phyloP scores from a whole-genome alignment of 2,329 filamentous ascomycete genomes.

The Epichloe gansuensis region DNA sequence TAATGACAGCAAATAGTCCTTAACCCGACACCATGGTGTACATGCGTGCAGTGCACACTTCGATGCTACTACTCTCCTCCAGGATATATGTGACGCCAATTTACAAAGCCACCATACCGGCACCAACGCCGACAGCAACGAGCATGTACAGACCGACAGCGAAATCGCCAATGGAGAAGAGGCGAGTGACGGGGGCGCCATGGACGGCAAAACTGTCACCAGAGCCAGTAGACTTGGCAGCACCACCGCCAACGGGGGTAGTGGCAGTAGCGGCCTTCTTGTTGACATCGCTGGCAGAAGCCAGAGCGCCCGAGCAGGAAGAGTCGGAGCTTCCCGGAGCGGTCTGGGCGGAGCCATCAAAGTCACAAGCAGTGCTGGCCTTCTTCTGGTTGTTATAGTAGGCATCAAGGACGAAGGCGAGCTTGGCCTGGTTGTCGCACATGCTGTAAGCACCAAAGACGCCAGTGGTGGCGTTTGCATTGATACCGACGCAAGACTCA shows the following conservation, averaged over 20 bases:
- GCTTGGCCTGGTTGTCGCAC: slow-evolving; percentile 58
- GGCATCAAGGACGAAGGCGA: slow-evolving; percentile 60
- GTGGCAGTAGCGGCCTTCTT: slow-evolving; percentile 10
- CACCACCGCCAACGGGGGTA: slow-evolving; percentile 4
- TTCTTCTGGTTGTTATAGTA: slow-evolving; percentile 53
- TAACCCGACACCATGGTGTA: not conserved
- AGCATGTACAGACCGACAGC: slow-evolving; percentile 38
- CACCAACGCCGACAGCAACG: slow-evolving; percentile 40
- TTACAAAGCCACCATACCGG: slow-evolving; percentile 43
- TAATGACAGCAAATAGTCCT: not conserved
- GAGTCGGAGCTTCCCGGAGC: slow-evolving; percentile 35
- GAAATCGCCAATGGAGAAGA: slow-evolving; percentile 35
- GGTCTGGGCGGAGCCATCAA: slow-evolving; percentile 51
- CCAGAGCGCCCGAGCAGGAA: slow-evolving; percentile 46
- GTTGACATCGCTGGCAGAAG: slow-evolving; percentile 49
- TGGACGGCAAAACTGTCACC: slow-evolving; percentile 6
- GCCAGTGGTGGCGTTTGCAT: slow-evolving; percentile 52
- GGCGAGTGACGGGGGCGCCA: slow-evolving; percentile 18
- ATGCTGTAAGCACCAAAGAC: slow-evolving; percentile 68
- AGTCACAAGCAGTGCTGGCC: slow-evolving; percentile 52
- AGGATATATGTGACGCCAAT: not conserved
- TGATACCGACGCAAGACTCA: slow-evolving; percentile 54
- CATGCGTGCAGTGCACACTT: slow-evolving; percentile 7
- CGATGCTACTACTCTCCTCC: slow-evolving; percentile 4
- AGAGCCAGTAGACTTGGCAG: slow-evolving; percentile 1